Evolutionary conservation across 176 grass and related monocot species (phyloP).

Genomic region (Carex myosuroides): DNA sequence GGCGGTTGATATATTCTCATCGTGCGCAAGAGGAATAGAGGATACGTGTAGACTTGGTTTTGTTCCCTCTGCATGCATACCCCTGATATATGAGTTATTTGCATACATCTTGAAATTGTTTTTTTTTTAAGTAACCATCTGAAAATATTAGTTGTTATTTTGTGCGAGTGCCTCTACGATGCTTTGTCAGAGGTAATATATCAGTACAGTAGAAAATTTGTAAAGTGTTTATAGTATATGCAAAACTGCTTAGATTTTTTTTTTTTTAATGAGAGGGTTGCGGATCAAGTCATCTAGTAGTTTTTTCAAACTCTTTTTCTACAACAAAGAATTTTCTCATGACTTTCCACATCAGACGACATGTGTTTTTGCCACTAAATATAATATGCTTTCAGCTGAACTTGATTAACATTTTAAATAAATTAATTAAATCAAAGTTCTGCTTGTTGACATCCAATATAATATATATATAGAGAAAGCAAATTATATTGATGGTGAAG

Average conservation of each 20-base stretch:
- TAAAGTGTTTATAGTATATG: neutral
- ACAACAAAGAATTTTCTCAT: no score
- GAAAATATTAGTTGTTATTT: neutral
- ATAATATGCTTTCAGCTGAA: no score
- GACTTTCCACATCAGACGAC: no score
- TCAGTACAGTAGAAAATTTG: neutral
- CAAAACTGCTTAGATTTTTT: no score
- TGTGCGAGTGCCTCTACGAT: neutral
- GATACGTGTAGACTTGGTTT: neutral
- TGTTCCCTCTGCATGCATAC: neutral
- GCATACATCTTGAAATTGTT: no score
- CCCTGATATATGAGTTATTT: neutral
- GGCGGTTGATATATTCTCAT: neutral
- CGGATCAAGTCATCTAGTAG: no score
- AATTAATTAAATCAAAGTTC: neutral
- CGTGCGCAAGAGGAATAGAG: neutral
- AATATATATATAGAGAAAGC: neutral
- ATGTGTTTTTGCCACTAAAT: no score
- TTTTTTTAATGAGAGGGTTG: no score
- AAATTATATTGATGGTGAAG: neutral
- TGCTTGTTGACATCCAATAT: neutral
- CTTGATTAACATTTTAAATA: no score
- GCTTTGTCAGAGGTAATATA: neutral
- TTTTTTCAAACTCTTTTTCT: no score
- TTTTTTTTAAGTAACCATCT: neutral